Base-by-base conservation (phyloP, 176 grass and related monocot species). In the Ananas comosus region DNA sequence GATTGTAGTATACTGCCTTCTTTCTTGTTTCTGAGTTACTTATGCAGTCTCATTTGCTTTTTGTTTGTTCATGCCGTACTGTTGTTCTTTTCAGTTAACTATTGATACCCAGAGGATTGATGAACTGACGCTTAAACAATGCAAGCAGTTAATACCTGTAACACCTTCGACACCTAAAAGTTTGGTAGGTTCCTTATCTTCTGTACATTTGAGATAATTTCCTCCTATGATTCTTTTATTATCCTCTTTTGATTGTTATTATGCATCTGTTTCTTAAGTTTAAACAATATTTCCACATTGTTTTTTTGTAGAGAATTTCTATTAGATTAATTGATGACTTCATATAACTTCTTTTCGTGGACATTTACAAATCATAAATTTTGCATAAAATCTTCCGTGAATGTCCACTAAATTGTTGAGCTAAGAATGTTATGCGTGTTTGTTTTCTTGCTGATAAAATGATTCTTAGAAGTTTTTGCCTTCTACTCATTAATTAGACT, bases 31-130 rank as follows among this genome's bases (percentile, higher is more conserved):
- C 10, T 0, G 14, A 6, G 10, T 58, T 64, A 13, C 9, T 42
- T 51, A 42, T 66, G n/a, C 25, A 49, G 17, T 5, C n/a, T 13
- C 47, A 54, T 22, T 56, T 49, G 6, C 13, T 47, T 28, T 73
- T 11, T 58, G 16, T 22, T 48, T 7, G 48, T 72, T 72, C n/a
- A 56, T 75, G 6, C 24, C 14, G 69, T 58, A 61, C 21, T 61
- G 33, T 7, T 42, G 33, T 61, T 75, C 16, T 70, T 73, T 53
- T 47, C 81, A 84, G 82, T 70, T 79, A 70, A 49, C 65, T 9
- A 49, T 84, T 65, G 70, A 84, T 63, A 75, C 76, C 51, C 82
- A 84, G 65, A 84, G 51, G 67, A 75, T 84, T 70, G 82, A 84
- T 49, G 82, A 84, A 52, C 76, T 73, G 53, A 79, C 54, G 33